phyloP scores from a whole-genome alignment of 2,329 filamentous ascomycete species.

The Trichoderma semiorbis region DNA sequence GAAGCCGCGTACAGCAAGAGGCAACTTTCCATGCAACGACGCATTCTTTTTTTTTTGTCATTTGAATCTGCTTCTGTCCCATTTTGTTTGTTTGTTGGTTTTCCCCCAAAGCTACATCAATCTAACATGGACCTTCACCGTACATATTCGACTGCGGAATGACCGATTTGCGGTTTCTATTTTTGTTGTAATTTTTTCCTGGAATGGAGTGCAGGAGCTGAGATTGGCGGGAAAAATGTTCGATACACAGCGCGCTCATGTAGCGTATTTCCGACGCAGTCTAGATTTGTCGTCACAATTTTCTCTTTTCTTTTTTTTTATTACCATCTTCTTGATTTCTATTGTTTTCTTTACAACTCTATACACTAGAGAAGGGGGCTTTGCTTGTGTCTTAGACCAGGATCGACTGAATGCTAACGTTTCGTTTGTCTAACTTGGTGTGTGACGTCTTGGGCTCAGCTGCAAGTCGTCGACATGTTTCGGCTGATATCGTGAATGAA shows the following conservation, averaged over 20 bases:
- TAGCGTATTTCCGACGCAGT: slow-evolving; percentile 10
- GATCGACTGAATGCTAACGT: slow-evolving; percentile 18
- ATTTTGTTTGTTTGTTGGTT: background rate
- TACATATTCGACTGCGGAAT: slow-evolving; percentile 19
- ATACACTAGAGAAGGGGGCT: background rate
- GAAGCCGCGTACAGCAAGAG: background rate
- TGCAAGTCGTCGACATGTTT: background rate
- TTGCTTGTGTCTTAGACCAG: slow-evolving; percentile 18
- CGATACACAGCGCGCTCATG: slow-evolving; percentile 12
- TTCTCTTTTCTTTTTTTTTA: slow-evolving; percentile 1
- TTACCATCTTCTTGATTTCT: background rate
- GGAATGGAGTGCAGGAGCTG: slow-evolving; percentile 12
- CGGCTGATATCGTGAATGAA: background rate
- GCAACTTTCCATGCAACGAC: slow-evolving; percentile 3
- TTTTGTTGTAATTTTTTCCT: slow-evolving; percentile 17
- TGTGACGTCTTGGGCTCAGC: slow-evolving; percentile 4
- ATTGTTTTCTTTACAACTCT: background rate
- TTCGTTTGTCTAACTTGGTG: slow-evolving; percentile 15
- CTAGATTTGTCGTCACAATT: slow-evolving; percentile 6
- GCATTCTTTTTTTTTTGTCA: slow-evolving; percentile 1
- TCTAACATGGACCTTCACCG: slow-evolving; percentile 18
- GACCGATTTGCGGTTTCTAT: slow-evolving; percentile 14
- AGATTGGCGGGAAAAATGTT: background rate
- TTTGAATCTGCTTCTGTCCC: slow-evolving; percentile 2
- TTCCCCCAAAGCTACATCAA: slow-evolving; percentile 16